Conservation (phyloP, 306 rosid species). For the Fragaria vesca region DNA sequence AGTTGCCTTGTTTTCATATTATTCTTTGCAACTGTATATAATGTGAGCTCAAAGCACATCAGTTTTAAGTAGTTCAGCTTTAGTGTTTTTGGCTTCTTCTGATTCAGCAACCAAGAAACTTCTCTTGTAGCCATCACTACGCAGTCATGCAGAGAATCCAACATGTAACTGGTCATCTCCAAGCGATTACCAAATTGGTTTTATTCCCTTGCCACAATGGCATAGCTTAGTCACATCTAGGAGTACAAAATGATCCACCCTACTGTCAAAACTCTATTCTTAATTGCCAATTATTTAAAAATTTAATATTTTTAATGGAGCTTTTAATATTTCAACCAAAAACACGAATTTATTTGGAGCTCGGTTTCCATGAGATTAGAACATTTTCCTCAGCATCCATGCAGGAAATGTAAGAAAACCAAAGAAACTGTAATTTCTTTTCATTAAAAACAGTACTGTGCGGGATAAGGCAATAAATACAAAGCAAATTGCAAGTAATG, state of each 20-base stretch:
- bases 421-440: too few relatives aligned
- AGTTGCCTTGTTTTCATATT: background rate
- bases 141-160: background rate
- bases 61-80: background rate
- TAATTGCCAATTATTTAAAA: background rate
- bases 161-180: background rate
- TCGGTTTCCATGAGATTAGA: background rate
- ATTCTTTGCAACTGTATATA: background rate
- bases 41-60: background rate
- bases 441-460: background rate
- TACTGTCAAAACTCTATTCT: background rate
- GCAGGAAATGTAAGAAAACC: background rate
- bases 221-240: background rate
- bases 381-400: background rate
- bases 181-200: background rate
- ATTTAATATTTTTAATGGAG: background rate
- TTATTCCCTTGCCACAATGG: background rate
- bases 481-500: slow-evolving; percentile 13
- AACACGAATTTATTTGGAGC: background rate
- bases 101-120: background rate
- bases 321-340: background rate
- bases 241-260: background rate
- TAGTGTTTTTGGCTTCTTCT: background rate
- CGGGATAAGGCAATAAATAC: background rate
- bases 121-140: background rate